These are phyloP conservation scores for Filosporella fistucella DNA, from an alignment of 495 filamentous ascomycete genomes.

Conservation along the genomic window DNA sequence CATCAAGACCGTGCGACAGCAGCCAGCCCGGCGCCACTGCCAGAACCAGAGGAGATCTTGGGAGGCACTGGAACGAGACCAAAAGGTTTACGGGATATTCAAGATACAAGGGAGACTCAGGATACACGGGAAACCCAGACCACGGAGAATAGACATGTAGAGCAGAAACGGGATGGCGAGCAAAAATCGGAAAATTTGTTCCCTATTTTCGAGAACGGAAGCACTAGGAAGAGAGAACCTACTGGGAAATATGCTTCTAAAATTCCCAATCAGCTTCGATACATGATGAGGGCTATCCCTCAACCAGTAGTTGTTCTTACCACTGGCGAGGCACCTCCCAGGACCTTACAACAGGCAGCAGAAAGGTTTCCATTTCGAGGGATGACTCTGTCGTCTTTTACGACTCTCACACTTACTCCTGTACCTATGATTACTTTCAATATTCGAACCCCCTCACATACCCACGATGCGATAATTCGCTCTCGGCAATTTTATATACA, in stretches of 20 bases:
- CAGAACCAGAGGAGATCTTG: too few species aligned
- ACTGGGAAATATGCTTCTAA: background rate
- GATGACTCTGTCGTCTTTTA: conserved; percentile 84
- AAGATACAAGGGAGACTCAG: too few species aligned
- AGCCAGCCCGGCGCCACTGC: too few species aligned
- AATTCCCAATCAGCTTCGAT: conserved; percentile 35
- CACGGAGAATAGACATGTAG: background rate
- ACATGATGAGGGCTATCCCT: conserved; percentile 65
- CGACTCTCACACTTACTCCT: conserved; percentile 61
- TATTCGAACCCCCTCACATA: conserved; percentile 67
- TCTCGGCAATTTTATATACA: conserved; percentile 43
- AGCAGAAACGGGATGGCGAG: background rate
- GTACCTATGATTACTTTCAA: conserved; percentile 75
- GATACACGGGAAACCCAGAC: too few species aligned
- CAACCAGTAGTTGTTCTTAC: conserved; percentile 74
- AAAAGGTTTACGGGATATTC: too few species aligned
- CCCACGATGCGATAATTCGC: conserved; percentile 52
- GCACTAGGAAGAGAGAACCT: background rate
- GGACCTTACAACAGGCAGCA: background rate
- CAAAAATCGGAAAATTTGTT: background rate
- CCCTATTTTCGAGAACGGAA: background rate
- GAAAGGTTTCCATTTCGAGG: conserved; percentile 28
- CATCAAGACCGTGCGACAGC: too few species aligned
- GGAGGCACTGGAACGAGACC: too few species aligned
- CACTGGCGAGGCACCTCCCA: conserved; percentile 29